Evolutionary conservation across 1,139 yeast genomes (phyloP).

Genomic region (Suhomyces yuchorum): DNA sequence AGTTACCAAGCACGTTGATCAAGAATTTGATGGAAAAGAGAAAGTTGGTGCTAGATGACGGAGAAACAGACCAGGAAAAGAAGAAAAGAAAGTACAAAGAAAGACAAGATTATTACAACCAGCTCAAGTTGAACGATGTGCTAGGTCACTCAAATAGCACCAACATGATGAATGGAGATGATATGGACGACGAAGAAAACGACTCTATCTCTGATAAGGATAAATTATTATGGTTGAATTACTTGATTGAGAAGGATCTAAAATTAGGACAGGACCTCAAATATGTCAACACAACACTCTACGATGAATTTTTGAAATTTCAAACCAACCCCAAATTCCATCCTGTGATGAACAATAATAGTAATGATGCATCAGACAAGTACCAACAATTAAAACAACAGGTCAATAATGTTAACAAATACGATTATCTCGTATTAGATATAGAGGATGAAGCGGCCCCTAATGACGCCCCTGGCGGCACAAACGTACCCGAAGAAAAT

Average conservation of each 20-base stretch:
- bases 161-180: slow-evolving; percentile 16
- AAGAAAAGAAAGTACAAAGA: slow-evolving; percentile 21
- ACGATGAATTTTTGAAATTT: slow-evolving; percentile 30
- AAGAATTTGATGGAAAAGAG: slow-evolving; percentile 44
- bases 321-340: slow-evolving; percentile 35
- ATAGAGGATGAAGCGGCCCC: slow-evolving; percentile 23
- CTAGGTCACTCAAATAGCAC: slow-evolving; percentile 8
- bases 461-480: slow-evolving; percentile 7
- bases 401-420: slow-evolving; percentile 27
- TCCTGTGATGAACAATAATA: slow-evolving; percentile 25
- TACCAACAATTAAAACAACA: slow-evolving; percentile 28
- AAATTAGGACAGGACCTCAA: slow-evolving; percentile 46
- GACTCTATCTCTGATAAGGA: slow-evolving; percentile 30
- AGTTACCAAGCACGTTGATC: slow-evolving; percentile 35
- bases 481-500: slow-evolving; percentile 11
- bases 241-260: slow-evolving; percentile 46
- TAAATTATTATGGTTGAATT: slow-evolving; percentile 43
- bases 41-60: slow-evolving; percentile 30
- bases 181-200: slow-evolving; percentile 32
- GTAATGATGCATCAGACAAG: slow-evolving; percentile 19
- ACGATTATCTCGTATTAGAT: slow-evolving; percentile 33
- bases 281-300: slow-evolving; percentile 37
- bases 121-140: slow-evolving; percentile 29
- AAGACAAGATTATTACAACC: slow-evolving; percentile 46
- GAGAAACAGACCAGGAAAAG: slow-evolving; percentile 32